Evolutionary conservation across 306 rosid genomes (phyloP), one percentile per base, ranked within the genome.

Genomic region (Sindora glabra): DNA sequence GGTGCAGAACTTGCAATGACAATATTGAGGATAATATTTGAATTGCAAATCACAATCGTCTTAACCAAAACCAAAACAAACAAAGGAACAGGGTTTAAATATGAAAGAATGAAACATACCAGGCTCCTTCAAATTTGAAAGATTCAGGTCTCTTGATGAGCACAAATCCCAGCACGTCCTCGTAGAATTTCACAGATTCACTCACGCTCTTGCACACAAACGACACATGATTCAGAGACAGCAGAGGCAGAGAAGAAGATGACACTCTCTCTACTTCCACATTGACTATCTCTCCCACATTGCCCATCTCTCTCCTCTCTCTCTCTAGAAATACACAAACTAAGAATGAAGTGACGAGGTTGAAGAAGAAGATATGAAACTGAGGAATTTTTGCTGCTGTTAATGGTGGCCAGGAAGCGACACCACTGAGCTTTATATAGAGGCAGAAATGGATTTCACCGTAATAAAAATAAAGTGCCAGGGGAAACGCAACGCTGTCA

Each of bases 41-140:
- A 54, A 17, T 5, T 10, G 27, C 23, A 40, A 36, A n/a, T 2
- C 37, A 36, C 14, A 7, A 46, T n/a, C n/a, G n/a, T n/a, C n/a
- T n/a, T n/a, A n/a, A n/a, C n/a, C n/a, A n/a, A n/a, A n/a, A n/a
- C n/a, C n/a, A n/a, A n/a, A n/a, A n/a, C n/a, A n/a, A n/a, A n/a
- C n/a, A n/a, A n/a, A n/a, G n/a, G n/a, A n/a, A n/a, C n/a, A n/a
- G n/a, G n/a, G n/a, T n/a, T n/a, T n/a, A n/a, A n/a, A n/a, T n/a
- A n/a, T n/a, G n/a, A n/a, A n/a, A n/a, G n/a, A n/a, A n/a, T n/a
- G n/a, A n/a, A n/a, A 75, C 39, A 47, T 42, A 86, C 89, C 90
- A 86, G 50, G 95, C 95, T 64, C 95, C 95, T 55, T 83, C 50
- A 49, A 83, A 86, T 1, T 86, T 25, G 82, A 86, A 86, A 42